Percentiles rank a stretch among this genome's conserved stretches.
These are phyloP conservation scores for Chrysosporium queenslandicum DNA, from an alignment of 2,329 filamentous ascomycete species.

Conservation along the genomic window DNA sequence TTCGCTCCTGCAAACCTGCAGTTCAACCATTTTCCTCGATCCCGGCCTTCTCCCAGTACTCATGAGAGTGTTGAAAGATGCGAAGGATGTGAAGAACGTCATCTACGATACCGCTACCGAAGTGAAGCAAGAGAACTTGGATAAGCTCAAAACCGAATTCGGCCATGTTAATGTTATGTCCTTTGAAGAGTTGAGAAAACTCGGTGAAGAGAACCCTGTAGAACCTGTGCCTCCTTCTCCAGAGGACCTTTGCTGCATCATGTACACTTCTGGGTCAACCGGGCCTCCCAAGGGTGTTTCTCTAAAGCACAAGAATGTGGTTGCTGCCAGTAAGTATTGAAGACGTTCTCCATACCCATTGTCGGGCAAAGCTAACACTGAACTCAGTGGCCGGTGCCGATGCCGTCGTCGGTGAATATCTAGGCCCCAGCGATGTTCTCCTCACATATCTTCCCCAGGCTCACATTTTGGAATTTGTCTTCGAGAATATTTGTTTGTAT, in stretches of 20 bases:
- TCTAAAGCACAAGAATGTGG: conserved; percentile 66
- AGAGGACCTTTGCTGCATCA: conserved; percentile 65
- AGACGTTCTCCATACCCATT: neutral
- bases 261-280: conserved; percentile 74
- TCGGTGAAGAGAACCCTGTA: conserved; percentile 53
- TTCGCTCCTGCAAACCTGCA: conserved; percentile 27
- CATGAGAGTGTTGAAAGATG: conserved; percentile 44
- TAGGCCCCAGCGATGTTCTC: conserved; percentile 67
- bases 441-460: conserved; percentile 89
- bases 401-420: conserved; percentile 63
- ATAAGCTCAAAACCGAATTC: conserved; percentile 42
- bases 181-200: conserved; percentile 43
- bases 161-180: conserved; percentile 42
- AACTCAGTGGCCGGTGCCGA: conserved; percentile 64
- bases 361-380: conserved; percentile 12
- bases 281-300: conserved; percentile 77
- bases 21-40: conserved; percentile 29
- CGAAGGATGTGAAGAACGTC: conserved; percentile 43
- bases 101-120: conserved; percentile 46
- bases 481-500: conserved; percentile 82
- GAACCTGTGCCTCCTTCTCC: conserved; percentile 59
- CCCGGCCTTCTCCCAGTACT: conserved; percentile 38
- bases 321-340: conserved; percentile 57
- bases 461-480: conserved; percentile 92
- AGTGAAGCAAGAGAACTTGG: conserved; percentile 40